A percentile compares a stretch with the other conserved stretches of the same genome.
Evolutionary conservation across 192 early-diverging fungal species (phyloP).

Genomic region (Neocallimastix lanati): DNA sequence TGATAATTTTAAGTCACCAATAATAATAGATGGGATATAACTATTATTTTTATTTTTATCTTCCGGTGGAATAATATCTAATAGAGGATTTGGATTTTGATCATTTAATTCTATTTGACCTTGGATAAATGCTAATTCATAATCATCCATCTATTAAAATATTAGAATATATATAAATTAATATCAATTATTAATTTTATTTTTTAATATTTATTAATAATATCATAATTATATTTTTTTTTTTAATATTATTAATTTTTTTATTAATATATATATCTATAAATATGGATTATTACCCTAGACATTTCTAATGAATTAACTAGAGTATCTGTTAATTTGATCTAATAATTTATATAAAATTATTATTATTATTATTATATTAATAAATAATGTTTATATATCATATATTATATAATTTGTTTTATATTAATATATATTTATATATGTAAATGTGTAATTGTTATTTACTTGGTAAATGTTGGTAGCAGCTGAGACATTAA

Average conservation of each 20-base stretch:
- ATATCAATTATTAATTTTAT: no score
- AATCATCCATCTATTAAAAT: constrained; percentile 43
- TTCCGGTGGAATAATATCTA: constrained; percentile 44
- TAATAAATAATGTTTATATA: no score
- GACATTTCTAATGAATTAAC: constrained; percentile 55
- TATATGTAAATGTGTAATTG: no score
- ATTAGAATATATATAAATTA: no score
- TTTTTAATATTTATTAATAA: constrained; percentile 4
- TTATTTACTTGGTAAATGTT: constrained; percentile 61
- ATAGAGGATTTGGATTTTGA: constrained; percentile 27
- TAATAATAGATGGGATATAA: constrained; percentile 45
- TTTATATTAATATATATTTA: no score
- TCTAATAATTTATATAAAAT: no score
- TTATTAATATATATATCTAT: neutral
- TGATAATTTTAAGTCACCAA: constrained; percentile 73
- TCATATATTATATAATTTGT: no score
- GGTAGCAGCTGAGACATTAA: constrained; percentile 75
- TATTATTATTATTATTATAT: no score
- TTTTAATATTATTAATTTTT: constrained; percentile 4
- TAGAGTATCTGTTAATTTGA: constrained; percentile 72
- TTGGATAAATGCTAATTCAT: constrained; percentile 55
- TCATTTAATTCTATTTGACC: constrained; percentile 47
- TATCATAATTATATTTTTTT: neutral
- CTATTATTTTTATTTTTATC: constrained; percentile 7
- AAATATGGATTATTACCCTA: constrained; percentile 39